A percentile compares a stretch with the other conserved stretches of the same genome.
These are phyloP conservation scores for Fusarium praegraminearum DNA, from an alignment of 2,329 filamentous ascomycete genomes.

Conservation along the genomic window DNA sequence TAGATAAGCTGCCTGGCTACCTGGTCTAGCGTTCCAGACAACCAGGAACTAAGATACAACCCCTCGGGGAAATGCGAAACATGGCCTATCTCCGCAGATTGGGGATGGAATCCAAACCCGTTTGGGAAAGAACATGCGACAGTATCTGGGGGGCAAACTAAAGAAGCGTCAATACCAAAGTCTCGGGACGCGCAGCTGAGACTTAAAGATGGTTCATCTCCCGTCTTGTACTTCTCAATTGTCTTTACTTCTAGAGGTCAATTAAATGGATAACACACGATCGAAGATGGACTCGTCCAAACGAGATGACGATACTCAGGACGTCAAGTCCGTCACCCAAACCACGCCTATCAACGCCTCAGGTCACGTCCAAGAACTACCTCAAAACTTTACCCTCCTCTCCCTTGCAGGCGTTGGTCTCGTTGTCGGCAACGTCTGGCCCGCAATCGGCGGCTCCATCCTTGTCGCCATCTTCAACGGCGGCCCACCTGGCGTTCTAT, in stretches of 20 bases:
- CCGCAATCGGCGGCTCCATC: constrained; percentile 58
- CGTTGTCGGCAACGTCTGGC: constrained; percentile 59
- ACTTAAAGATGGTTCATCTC: background rate
- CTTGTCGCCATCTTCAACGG: constrained; percentile 69
- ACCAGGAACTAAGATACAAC: background rate
- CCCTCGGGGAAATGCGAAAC: constrained; percentile 22
- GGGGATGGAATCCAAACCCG: constrained; percentile 26
- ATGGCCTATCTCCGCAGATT: constrained; percentile 19
- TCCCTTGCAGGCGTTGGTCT: constrained; percentile 58
- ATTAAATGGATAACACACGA: constrained; percentile 16
- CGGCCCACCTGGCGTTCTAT: constrained; percentile 70
- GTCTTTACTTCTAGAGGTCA: background rate
- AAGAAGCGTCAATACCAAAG: constrained; percentile 13
- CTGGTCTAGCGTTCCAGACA: background rate
- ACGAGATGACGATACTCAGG: constrained; percentile 3
- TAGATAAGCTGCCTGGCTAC: constrained; percentile 9
- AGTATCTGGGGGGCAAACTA: constrained; percentile 6
- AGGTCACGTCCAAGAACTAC: constrained; percentile 56
- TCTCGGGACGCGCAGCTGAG: background rate
- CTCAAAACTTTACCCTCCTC: constrained; percentile 56
- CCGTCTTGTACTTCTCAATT: background rate
- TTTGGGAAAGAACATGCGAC: constrained; percentile 40
- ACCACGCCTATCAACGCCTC: constrained; percentile 53
- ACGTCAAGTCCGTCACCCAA: constrained; percentile 11
- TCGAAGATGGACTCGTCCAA: constrained; percentile 30